phyloP scores from a whole-genome alignment of 148 eudicot species.

The Agrostemma githago region DNA sequence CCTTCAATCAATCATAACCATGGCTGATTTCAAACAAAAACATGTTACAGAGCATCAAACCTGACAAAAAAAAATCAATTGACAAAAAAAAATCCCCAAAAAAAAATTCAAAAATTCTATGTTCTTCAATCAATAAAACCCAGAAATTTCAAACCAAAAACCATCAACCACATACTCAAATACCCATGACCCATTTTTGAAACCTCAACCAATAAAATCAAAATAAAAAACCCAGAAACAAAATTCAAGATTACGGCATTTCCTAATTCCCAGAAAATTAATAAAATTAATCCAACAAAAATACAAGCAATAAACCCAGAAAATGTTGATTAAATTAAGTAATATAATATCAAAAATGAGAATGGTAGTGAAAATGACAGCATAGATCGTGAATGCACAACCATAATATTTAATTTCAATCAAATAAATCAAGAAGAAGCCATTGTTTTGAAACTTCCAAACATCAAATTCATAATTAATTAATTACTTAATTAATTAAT shows the following conservation, averaged over 20 bases:
- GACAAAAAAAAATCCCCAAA: not conserved
- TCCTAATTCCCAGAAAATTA: conserved; percentile 15
- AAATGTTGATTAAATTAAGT: not conserved
- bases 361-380: conserved; percentile 30
- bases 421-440: not conserved
- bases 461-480: not conserved
- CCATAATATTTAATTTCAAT: conserved; percentile 15
- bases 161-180: conserved; percentile 8
- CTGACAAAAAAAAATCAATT: conserved; percentile 3
- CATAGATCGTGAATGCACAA: conserved; percentile 41
- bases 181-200: conserved; percentile 17
- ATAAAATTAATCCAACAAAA: not conserved
- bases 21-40: conserved; percentile 4
- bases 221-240: not conserved
- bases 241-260: conserved; percentile 20
- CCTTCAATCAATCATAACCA: conserved; percentile 14
- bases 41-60: not conserved
- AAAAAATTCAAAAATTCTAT: not conserved
- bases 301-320: not conserved
- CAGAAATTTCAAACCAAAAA: conserved; percentile 18
- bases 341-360: conserved; percentile 9
- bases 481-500: no score
- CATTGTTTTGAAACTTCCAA: conserved; percentile 17
- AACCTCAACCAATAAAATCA: not conserved
- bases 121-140: not conserved